phyloP scores from a whole-genome alignment of 2,329 filamentous ascomycete species.

The Pyrenophora tritici-repentis region DNA sequence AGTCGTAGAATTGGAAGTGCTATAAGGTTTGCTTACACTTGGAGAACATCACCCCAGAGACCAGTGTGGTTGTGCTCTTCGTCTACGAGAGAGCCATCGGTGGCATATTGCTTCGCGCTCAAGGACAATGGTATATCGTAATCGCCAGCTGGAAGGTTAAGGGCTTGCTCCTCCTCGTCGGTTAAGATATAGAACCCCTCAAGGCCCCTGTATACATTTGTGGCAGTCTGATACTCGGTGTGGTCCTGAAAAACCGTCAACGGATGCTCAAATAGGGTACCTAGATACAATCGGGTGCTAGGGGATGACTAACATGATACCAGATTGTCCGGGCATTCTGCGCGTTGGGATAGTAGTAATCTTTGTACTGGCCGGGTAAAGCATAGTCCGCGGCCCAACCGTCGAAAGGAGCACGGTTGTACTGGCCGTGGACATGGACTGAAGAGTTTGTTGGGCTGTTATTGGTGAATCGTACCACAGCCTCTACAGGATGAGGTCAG shows the following conservation, averaged over 20 bases:
- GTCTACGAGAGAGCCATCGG: conserved; percentile 56
- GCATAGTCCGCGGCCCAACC: conserved; percentile 63
- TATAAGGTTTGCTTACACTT: conserved; percentile 46
- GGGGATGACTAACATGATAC: conserved; percentile 57
- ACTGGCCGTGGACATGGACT: conserved; percentile 62
- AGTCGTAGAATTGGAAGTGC: not conserved
- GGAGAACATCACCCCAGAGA: conserved; percentile 62
- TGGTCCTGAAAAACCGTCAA: conserved; percentile 41
- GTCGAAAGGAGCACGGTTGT: conserved; percentile 54
- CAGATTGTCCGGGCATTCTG: conserved; percentile 60
- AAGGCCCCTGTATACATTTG: conserved; percentile 63
- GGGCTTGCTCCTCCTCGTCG: conserved; percentile 55
- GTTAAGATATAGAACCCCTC: conserved; percentile 61
- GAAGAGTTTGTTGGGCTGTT: conserved; percentile 52
- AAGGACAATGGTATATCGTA: conserved; percentile 61
- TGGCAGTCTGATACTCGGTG: conserved; percentile 52
- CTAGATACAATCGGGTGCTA: conserved; percentile 25
- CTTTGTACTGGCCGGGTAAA: conserved; percentile 60
- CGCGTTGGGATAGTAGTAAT: conserved; percentile 66
- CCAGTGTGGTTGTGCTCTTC: conserved; percentile 53
- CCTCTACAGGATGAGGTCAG: conserved; percentile 45
- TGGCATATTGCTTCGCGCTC: conserved; percentile 57
- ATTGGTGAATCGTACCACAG: conserved; percentile 61
- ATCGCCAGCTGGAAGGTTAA: conserved; percentile 57
- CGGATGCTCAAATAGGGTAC: not conserved